phyloP scores from a whole-genome alignment of 2,329 filamentous ascomycete genomes.

The Aspergillus floridensis region DNA sequence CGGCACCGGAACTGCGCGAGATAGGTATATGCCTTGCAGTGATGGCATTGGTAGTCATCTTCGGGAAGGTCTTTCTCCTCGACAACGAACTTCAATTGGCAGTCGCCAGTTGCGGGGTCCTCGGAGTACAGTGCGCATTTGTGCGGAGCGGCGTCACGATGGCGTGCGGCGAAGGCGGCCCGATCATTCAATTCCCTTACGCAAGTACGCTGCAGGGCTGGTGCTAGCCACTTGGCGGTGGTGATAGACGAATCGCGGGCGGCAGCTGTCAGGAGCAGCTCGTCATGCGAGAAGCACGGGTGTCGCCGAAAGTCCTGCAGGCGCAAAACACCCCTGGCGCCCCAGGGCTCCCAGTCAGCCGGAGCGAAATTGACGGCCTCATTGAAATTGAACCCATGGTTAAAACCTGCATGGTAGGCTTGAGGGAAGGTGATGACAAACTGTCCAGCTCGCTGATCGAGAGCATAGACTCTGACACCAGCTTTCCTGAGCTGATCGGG shows the following conservation, averaged over 20 bases:
- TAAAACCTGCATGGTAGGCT: constrained; percentile 96
- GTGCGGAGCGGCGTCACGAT: constrained; percentile 57
- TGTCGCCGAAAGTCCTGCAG: constrained; percentile 85
- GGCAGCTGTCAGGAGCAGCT: constrained; percentile 86
- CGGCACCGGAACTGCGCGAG: constrained; percentile 86
- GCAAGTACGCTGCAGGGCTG: constrained; percentile 76
- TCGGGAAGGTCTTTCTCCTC: constrained; percentile 76
- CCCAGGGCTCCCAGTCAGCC: constrained; percentile 89
- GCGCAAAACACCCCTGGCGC: constrained; percentile 79
- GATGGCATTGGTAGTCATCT: constrained; percentile 86
- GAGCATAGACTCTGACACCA: constrained; percentile 85
- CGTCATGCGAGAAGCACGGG: constrained; percentile 96
- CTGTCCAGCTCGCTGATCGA: constrained; percentile 95
- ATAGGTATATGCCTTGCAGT: constrained; percentile 91
- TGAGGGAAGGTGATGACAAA: constrained; percentile 96
- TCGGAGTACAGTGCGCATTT: constrained; percentile 53
- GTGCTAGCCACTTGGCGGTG: constrained; percentile 91
- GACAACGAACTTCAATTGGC: constrained; percentile 61
- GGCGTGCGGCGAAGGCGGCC: constrained; percentile 64
- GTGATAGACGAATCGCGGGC: constrained; percentile 77
- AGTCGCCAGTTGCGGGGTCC: constrained; percentile 48
- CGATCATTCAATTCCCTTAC: constrained; percentile 70
- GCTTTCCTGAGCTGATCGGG: constrained; percentile 91
- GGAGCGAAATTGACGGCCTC: constrained; percentile 98
- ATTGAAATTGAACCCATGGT: constrained; percentile 98